These are phyloP conservation scores for Flaveria linearis DNA, from an alignment of 129 eudicot species.

Conservation along the genomic window DNA sequence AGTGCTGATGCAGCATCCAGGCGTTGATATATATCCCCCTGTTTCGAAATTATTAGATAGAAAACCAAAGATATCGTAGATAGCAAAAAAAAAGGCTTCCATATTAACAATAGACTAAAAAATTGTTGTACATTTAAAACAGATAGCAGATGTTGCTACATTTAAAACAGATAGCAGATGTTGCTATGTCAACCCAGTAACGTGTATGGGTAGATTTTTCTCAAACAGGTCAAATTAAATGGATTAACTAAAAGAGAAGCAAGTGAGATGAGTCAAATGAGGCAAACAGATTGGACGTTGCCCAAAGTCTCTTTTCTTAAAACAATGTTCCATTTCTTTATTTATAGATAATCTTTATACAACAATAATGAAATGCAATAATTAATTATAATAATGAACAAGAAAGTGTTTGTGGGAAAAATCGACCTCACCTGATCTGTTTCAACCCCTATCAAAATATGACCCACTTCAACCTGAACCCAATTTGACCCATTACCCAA, in stretches of 20 bases:
- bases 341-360: background rate
- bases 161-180: background rate
- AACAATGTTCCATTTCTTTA: background rate
- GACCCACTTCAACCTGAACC: background rate
- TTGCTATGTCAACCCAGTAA: background rate
- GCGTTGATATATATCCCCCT: constrained; percentile 78
- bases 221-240: background rate
- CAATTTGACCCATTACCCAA: background rate
- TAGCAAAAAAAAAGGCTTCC: constrained; percentile 10
- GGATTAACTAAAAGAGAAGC: constrained; percentile 1
- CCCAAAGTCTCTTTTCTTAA: background rate
- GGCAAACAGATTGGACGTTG: constrained; percentile 3
- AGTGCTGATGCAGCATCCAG: constrained; percentile 63
- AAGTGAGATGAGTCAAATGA: background rate
- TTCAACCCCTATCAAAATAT: background rate
- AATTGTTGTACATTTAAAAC: background rate
- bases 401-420: background rate
- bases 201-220: background rate
- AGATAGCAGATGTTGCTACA: background rate
- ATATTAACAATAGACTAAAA: background rate
- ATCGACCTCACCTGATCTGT: background rate
- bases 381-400: background rate
- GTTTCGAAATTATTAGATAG: constrained; percentile 19
- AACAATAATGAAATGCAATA: background rate
- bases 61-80: constrained; percentile 18